Conservation (phyloP, 2,329 filamentous ascomycete species). For the Colletotrichum godetiae region DNA sequence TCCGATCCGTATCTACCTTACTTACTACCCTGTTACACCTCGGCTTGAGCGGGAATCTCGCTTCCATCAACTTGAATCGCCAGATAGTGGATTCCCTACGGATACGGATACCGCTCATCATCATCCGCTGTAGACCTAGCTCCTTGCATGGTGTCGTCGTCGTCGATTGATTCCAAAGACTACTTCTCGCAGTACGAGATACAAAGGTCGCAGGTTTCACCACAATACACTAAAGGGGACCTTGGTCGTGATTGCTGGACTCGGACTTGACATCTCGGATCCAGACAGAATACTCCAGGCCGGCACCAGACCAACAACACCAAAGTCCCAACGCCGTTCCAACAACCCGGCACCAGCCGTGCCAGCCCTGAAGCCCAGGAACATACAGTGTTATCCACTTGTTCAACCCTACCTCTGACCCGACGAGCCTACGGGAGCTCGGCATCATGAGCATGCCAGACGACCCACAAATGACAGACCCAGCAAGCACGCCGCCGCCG, state of each 20-base stretch:
- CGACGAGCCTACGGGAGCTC: neutral
- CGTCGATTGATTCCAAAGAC: neutral
- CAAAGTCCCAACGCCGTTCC: neutral
- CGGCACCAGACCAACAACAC: neutral
- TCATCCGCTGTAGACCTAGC: neutral
- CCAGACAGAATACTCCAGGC: too few species aligned
- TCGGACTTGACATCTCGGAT: constrained; percentile 26
- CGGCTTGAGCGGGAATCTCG: neutral
- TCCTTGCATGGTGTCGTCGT: neutral
- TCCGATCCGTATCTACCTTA: neutral
- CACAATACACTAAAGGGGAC: neutral
- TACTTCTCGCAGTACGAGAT: neutral
- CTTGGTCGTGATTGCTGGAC: constrained; percentile 18
- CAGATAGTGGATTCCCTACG: neutral
- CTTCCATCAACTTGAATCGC: neutral
- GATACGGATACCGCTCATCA: neutral
- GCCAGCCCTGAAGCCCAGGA: neutral
- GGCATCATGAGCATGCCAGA: neutral
- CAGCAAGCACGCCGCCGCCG: constrained; percentile 9
- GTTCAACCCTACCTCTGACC: neutral
- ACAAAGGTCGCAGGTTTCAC: neutral
- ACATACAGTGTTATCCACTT: neutral
- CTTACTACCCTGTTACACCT: too few species aligned
- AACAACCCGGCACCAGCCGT: neutral
- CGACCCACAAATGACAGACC: constrained; percentile 16